Base-by-base conservation (phyloP, 2,329 filamentous ascomycete genomes). In the Aspergillus texensis region DNA sequence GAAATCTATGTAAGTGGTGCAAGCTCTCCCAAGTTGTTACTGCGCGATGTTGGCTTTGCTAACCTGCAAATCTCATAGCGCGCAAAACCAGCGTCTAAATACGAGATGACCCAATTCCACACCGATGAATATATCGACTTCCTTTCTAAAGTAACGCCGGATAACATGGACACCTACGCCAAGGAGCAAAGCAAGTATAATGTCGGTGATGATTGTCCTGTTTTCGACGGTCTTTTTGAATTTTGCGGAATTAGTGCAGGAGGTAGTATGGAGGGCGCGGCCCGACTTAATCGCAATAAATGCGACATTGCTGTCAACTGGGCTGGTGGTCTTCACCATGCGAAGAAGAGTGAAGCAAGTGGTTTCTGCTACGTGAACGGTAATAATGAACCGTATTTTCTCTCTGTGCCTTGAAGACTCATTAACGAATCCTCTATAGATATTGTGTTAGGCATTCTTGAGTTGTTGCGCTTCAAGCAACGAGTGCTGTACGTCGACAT, bases 301-400 rank as follows among this genome's bases (percentile, higher is more conserved):
- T 90, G 88, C 72, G 88, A 91, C 69, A 85, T 90, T 63, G 87
- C 88, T 12, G 75, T 82, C 61, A 96, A 96, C 71, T 99, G 95
- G 95, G 94, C 94, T 30, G 95, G 95, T 61, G 95, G 95, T 50
- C 86, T 99, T 46, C 95, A 99, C 78, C 95, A 99, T 75, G 95
- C 95, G 45, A 97, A 98, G 79, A 95, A 94, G 77, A 90, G 91
- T 62, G 93, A 97, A 80, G 94, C 95, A 0, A 95, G 92, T 54
- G 95, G 95, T 0, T 99, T 99, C 78, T 99, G 95, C 80, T 99
- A 99, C 79, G 94, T 98, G 81, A 99, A 99, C 78, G 94, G 78
- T 80, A 73, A 64, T 57, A n/a, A 34, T 11, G 39, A 19, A 41
- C n/a, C 24, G n/a, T 24, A 12, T 26, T 41, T 32, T 53, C 26